phyloP scores from a whole-genome alignment of 1,139 yeast species.

The Blastobotrys buckinghamii region DNA sequence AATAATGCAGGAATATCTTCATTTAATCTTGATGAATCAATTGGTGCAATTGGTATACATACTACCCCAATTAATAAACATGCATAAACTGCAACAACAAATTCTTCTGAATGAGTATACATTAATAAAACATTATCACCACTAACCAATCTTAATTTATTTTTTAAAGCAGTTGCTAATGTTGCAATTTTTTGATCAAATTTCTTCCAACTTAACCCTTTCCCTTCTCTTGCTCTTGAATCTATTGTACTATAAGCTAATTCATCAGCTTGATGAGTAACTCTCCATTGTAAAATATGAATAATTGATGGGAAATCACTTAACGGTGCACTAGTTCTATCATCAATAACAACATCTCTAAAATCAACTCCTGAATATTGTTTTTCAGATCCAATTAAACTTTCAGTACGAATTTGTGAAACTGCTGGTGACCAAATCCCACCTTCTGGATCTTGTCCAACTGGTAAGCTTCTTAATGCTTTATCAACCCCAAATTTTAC shows the following conservation, averaged over 20 bases:
- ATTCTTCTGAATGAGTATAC: constrained; percentile 87
- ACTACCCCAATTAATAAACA: constrained; percentile 78
- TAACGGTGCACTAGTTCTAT: constrained; percentile 65
- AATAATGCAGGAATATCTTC: constrained; percentile 73
- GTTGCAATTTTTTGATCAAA: constrained; percentile 74
- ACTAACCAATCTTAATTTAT: constrained; percentile 45
- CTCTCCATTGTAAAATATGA: constrained; percentile 75
- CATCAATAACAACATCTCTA: constrained; percentile 68
- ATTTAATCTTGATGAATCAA: constrained; percentile 60
- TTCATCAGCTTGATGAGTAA: constrained; percentile 68
- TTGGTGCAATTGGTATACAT: constrained; percentile 74
- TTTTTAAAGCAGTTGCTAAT: constrained; percentile 52
- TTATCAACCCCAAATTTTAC: constrained; percentile 72
- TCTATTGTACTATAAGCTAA: constrained; percentile 67
- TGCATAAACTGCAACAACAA: constrained; percentile 75
- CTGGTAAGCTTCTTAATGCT: constrained; percentile 64
- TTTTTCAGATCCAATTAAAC: constrained; percentile 43
- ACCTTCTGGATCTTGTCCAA: constrained; percentile 72
- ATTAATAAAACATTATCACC: constrained; percentile 75
- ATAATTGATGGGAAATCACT: constrained; percentile 67
- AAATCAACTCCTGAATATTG: constrained; percentile 80
- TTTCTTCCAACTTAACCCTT: constrained; percentile 75
- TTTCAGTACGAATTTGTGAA: constrained; percentile 50
- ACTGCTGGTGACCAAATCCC: constrained; percentile 82
- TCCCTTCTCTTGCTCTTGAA: constrained; percentile 39